These are phyloP conservation scores for Yamadazyma taylorii DNA, from an alignment of 1,139 yeast genomes.

Conservation along the genomic window DNA sequence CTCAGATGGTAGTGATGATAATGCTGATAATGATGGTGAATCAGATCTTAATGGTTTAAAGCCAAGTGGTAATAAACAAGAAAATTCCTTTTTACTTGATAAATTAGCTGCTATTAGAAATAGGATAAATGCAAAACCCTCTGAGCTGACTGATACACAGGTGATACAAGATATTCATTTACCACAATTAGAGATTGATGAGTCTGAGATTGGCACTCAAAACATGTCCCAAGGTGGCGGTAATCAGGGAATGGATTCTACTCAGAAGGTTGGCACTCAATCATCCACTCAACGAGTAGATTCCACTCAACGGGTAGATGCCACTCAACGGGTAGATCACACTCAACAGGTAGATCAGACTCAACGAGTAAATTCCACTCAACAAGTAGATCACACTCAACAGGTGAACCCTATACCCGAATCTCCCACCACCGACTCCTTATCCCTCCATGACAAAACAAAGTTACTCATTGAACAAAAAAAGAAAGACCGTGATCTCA, in stretches of 20 bases:
- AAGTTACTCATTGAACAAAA: conserved; percentile 11
- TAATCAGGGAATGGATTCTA: background rate
- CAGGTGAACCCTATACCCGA: too few relatives aligned
- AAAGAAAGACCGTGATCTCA: conserved; percentile 14
- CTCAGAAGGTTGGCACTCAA: background rate
- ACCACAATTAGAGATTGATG: conserved; percentile 33
- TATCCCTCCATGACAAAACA: conserved; percentile 12
- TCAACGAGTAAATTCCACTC: background rate
- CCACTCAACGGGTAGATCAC: too few relatives aligned
- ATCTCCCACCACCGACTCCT: too few relatives aligned
- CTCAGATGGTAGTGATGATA: too few relatives aligned
- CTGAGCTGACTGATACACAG: conserved; percentile 1
- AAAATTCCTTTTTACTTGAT: background rate
- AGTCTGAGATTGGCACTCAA: conserved; percentile 21
- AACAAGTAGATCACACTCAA: too few relatives aligned
- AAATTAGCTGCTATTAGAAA: background rate
- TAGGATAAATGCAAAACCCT: conserved; percentile 11
- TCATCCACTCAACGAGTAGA: too few relatives aligned
- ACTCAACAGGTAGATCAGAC: background rate
- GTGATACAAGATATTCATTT: conserved; percentile 10
- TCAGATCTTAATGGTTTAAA: too few relatives aligned
- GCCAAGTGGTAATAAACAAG: too few relatives aligned
- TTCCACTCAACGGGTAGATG: background rate
- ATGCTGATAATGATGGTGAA: conserved; percentile 7
- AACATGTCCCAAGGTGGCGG: too few relatives aligned